Evolutionary conservation across 306 rosid genomes (phyloP).

Genomic region (Malus orientalis): DNA sequence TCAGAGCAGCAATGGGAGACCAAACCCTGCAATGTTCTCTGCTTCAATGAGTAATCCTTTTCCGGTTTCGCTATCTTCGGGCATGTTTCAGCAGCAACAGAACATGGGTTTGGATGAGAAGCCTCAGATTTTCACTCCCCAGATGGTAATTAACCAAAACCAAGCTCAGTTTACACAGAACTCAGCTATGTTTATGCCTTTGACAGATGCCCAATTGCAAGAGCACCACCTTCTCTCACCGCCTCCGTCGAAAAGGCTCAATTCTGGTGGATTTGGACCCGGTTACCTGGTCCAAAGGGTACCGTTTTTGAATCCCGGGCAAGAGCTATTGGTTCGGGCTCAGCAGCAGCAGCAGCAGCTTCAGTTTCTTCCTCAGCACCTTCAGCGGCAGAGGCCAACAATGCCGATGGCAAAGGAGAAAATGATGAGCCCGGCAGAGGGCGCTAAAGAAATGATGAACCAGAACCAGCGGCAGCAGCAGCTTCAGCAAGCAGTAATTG

Average conservation of each 20-base stretch:
- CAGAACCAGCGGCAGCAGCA: conserved; percentile 22
- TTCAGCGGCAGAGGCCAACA: conserved; percentile 43
- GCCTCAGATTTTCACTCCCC: conserved; percentile 51
- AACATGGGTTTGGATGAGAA: conserved; percentile 54
- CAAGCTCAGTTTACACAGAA: conserved; percentile 50
- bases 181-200: conserved; percentile 52
- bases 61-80: conserved; percentile 31
- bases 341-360: conserved; percentile 37
- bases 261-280: conserved; percentile 35
- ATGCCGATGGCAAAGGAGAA: conserved; percentile 41
- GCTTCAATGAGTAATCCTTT: conserved; percentile 32
- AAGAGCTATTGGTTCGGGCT: conserved; percentile 34
- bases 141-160: conserved; percentile 44
- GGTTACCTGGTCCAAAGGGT: conserved; percentile 34
- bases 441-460: conserved; percentile 39
- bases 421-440: conserved; percentile 29
- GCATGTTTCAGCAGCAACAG: conserved; percentile 36
- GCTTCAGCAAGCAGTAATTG: conserved; percentile 59
- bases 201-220: conserved; percentile 44
- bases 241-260: conserved; percentile 53
- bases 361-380: conserved; percentile 52
- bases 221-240: conserved; percentile 47
- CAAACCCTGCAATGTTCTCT: conserved; percentile 21
- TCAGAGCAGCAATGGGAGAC: conserved; percentile 11
- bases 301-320: conserved; percentile 41